phyloP scores from a whole-genome alignment of 2,329 filamentous ascomycete genomes.

The Fusarium verticillioides region DNA sequence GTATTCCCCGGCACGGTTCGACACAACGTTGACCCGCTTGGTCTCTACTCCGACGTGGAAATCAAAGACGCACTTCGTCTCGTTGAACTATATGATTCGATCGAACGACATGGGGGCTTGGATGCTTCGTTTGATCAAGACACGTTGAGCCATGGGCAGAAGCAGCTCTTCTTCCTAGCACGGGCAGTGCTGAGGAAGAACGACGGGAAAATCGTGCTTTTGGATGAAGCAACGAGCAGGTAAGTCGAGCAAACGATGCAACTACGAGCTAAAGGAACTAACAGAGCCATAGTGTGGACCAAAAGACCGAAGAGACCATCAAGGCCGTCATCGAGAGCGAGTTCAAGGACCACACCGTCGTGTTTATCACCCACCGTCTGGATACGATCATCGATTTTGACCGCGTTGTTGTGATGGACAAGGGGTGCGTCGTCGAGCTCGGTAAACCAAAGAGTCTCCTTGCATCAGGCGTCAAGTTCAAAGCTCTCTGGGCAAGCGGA shows the following conservation, averaged over 20 bases:
- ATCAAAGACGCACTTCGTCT: conserved; percentile 55
- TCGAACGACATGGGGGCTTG: conserved; percentile 54
- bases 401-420: conserved; percentile 44
- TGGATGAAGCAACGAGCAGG: conserved; percentile 56
- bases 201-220: conserved; percentile 54
- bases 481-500: conserved; percentile 46
- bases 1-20: conserved; percentile 59
- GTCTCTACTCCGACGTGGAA: conserved; percentile 46
- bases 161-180: conserved; percentile 62
- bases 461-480: conserved; percentile 34
- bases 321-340: conserved; percentile 48
- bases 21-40: conserved; percentile 59
- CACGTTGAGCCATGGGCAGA: conserved; percentile 58
- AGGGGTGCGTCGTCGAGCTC: conserved; percentile 41
- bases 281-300: conserved; percentile 46
- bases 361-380: conserved; percentile 55
- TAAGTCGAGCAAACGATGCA: conserved; percentile 29
- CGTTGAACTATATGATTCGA: conserved; percentile 54
- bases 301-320: conserved; percentile 48
- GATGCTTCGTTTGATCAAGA: conserved; percentile 50
- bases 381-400: conserved; percentile 55
- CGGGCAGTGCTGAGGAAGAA: conserved; percentile 56
- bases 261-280: not conserved
- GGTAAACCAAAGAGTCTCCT: conserved; percentile 43
- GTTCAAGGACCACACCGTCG: conserved; percentile 62